A percentile compares a stretch with the other conserved stretches of the same genome.
phyloP scores from a whole-genome alignment of 108 stramenopile species.

The Nitzschia sp. region DNA sequence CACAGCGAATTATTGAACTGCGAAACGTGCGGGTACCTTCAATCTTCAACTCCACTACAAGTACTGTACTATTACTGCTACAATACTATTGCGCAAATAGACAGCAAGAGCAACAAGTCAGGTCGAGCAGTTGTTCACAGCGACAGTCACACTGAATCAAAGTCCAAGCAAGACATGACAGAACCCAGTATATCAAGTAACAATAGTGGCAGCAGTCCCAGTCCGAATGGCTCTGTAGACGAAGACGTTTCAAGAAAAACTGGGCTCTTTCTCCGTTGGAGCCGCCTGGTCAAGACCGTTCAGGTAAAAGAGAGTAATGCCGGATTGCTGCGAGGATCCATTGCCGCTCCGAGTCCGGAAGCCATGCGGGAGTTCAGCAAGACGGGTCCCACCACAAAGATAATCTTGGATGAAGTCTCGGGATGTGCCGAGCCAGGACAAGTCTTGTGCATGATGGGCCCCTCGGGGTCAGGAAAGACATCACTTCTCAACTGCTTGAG shows the following conservation, averaged over 20 bases:
- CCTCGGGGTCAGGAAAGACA: slow-evolving; percentile 74
- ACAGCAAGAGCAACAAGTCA: no score
- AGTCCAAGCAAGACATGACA: background rate
- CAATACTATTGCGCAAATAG: no score
- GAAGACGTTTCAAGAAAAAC: background rate
- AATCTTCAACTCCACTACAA: no score
- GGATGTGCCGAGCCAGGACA: slow-evolving; percentile 68
- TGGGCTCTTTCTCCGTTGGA: slow-evolving; percentile 36
- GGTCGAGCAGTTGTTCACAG: no score
- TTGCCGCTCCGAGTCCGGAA: slow-evolving; percentile 21
- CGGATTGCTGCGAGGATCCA: slow-evolving; percentile 45
- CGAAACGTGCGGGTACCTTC: no score
- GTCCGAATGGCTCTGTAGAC: background rate
- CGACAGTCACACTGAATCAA: no score
- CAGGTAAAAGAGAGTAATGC: slow-evolving; percentile 25
- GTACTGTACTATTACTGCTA: no score
- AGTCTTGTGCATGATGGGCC: slow-evolving; percentile 74
- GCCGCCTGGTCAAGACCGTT: slow-evolving; percentile 46
- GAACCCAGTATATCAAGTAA: background rate
- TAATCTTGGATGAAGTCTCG: slow-evolving; percentile 58
- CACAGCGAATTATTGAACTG: no score
- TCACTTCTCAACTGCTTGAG: slow-evolving; percentile 59
- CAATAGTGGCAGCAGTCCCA: background rate
- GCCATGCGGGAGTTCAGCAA: background rate
- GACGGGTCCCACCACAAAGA: slow-evolving; percentile 31